Conservation (phyloP, 2,329 filamentous ascomycete genomes). For the Talaromyces pinophilus region DNA sequence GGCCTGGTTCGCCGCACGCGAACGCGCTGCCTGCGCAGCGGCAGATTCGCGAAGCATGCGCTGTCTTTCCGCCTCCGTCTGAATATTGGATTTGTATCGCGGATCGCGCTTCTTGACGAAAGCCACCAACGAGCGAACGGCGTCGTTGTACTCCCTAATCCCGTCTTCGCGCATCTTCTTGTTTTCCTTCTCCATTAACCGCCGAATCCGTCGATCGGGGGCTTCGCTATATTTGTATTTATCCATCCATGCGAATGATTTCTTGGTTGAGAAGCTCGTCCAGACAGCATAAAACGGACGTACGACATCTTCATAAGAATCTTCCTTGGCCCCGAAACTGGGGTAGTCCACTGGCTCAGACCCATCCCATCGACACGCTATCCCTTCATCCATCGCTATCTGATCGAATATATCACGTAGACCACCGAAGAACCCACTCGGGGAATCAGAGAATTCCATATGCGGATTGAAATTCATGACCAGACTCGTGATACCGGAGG, state of each 20-base stretch:
- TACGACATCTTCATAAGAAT: constrained; percentile 73
- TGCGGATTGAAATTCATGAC: constrained; percentile 78
- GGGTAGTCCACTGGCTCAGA: constrained; percentile 68
- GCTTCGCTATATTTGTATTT: constrained; percentile 80
- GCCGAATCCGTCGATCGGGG: constrained; percentile 77
- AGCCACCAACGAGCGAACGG: constrained; percentile 78
- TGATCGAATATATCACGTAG: constrained; percentile 75
- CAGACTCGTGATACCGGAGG: constrained; percentile 74
- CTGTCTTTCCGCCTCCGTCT: constrained; percentile 79
- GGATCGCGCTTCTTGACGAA: constrained; percentile 93
- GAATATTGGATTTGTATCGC: constrained; percentile 73
- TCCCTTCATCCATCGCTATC: constrained; percentile 76
- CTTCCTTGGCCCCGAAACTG: constrained; percentile 74
- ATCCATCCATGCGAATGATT: constrained; percentile 89
- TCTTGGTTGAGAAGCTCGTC: constrained; percentile 78
- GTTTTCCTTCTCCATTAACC: constrained; percentile 95
- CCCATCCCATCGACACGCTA: constrained; percentile 67
- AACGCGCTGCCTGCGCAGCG: constrained; percentile 79
- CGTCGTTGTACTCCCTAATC: constrained; percentile 86
- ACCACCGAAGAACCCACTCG: constrained; percentile 81
- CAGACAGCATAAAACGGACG: constrained; percentile 79
- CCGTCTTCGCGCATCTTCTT: constrained; percentile 78
- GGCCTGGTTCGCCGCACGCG: constrained; percentile 76
- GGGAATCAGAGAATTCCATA: constrained; percentile 76
- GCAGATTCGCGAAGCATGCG: constrained; percentile 74